Evolutionary conservation across 305 asterid species (phyloP), one percentile per base, ranked within the genome.

Genomic region (Striga hermonthica): DNA sequence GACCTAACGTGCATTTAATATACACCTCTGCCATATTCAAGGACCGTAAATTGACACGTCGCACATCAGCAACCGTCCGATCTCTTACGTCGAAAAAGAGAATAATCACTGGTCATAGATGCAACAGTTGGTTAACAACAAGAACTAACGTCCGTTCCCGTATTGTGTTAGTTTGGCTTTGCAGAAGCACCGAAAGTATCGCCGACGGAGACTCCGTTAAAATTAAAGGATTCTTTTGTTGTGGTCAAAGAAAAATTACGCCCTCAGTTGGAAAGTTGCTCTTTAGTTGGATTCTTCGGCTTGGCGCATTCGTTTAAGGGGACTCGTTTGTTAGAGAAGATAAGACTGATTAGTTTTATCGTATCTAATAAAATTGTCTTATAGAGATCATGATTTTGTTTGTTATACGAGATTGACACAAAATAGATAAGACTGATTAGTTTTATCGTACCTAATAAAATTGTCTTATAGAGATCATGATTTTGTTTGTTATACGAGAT

Each of bases 21-120:
- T 9, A 37, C 41, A 15, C 74, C 70, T 54, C 36, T 50, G 22
- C 40, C 41, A 67, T 49, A 7, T 12, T 60, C 10, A 60, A 58
- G 84, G 89, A 16, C 62, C 9, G 49, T 3, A 69, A 64, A 5
- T 16, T 0, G 72, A 75, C 83, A 83, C 89, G 86, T 73, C 11
- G n/a, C 1, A 0, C 4, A 73, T 65, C 67, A 0, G 13, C 38
- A 39, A 35, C 77, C 80, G 73, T 68, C 3, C 39, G 8, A 54
- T 73, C 11, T 41, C 15, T 16, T 55, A 14, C 40, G 39, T 3
- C 50, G n/a, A 0, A 41, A 41, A 14, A 37, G 35, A 47, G 4
- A n/a, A 60, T 35, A n/a, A 52, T 37, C 22, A 62, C 4, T 45
- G 43, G 62, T 31, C 79, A 69, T 74, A 54, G 82, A 16, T 50